Conservation (phyloP, 1,139 yeast genomes). For the Pichia sp. region DNA sequence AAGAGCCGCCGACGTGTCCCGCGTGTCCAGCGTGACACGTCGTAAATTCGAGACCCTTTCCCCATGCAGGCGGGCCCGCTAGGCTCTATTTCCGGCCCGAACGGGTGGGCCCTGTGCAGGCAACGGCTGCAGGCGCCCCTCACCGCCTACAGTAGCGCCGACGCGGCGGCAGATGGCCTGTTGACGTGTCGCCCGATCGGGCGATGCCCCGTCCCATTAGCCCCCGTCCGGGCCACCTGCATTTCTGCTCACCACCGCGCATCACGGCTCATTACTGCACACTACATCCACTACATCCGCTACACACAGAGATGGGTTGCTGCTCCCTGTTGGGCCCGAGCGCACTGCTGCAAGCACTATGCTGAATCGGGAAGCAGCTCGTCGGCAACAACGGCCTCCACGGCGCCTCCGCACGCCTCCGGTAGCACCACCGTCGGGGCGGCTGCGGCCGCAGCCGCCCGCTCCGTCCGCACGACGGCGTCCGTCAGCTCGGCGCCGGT, state of each 20-base stretch:
- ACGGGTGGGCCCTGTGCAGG: not conserved
- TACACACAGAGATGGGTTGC: too few species aligned
- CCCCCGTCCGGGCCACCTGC: too few species aligned
- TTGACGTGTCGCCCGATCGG: not conserved
- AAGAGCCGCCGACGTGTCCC: too few species aligned
- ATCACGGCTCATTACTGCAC: too few species aligned
- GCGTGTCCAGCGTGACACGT: not conserved
- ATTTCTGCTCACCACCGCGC: too few species aligned
- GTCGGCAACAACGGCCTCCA: not conserved
- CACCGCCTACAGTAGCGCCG: too few species aligned
- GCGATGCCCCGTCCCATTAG: not conserved
- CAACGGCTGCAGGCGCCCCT: too few species aligned
- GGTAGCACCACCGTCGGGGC: constrained; percentile 1
- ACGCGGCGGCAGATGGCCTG: not conserved
- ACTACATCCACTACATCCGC: too few species aligned
- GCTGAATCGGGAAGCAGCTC: not conserved
- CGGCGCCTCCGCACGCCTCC: not conserved
- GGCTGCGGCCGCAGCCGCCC: not conserved
- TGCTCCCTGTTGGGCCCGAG: too few species aligned
- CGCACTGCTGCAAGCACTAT: not conserved
- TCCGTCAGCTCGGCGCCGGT: constrained; percentile 19
- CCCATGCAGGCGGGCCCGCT: not conserved
- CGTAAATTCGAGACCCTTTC: not conserved
- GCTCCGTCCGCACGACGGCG: not conserved
- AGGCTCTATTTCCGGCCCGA: not conserved